Evolutionary conservation across 2,329 filamentous ascomycete genomes (phyloP).

Genomic region (Colletotrichum limetticola): DNA sequence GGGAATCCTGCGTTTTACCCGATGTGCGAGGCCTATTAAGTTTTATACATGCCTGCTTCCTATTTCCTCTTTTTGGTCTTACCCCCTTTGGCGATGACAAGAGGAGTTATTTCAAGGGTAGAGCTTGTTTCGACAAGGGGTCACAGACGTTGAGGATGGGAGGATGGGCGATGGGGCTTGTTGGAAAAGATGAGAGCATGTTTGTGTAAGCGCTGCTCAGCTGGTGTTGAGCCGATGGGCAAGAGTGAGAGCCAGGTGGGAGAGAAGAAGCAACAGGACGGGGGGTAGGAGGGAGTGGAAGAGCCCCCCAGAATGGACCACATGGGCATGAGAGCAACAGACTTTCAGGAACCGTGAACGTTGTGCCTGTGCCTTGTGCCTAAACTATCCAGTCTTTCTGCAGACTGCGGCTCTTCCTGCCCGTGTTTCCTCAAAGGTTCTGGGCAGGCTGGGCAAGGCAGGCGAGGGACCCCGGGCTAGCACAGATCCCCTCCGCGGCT

Average conservation of each 20-base stretch:
- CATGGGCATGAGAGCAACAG: background rate
- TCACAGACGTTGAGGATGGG: background rate
- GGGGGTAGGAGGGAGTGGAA: background rate
- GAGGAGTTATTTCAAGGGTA: conserved; percentile 9
- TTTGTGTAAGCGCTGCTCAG: background rate
- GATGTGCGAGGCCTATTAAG: conserved; percentile 26
- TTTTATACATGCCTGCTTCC: conserved; percentile 17
- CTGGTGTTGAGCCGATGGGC: background rate
- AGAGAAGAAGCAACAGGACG: background rate
- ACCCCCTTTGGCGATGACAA: conserved; percentile 15
- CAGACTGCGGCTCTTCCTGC: background rate
- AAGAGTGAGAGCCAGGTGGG: background rate
- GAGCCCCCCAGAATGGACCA: background rate
- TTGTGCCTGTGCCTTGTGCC: background rate
- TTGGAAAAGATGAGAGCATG: background rate
- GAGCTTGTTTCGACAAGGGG: conserved; percentile 30
- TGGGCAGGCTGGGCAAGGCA: background rate
- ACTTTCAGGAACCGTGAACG: background rate
- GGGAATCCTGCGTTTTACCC: conserved; percentile 9
- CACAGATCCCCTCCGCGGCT: conserved; percentile 19
- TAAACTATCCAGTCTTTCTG: background rate
- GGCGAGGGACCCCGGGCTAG: background rate
- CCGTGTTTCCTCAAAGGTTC: background rate
- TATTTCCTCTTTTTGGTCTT: background rate
- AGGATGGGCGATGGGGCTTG: background rate